Conservation (phyloP, 2,329 filamentous ascomycete species). For the Fusarium armeniacum region DNA sequence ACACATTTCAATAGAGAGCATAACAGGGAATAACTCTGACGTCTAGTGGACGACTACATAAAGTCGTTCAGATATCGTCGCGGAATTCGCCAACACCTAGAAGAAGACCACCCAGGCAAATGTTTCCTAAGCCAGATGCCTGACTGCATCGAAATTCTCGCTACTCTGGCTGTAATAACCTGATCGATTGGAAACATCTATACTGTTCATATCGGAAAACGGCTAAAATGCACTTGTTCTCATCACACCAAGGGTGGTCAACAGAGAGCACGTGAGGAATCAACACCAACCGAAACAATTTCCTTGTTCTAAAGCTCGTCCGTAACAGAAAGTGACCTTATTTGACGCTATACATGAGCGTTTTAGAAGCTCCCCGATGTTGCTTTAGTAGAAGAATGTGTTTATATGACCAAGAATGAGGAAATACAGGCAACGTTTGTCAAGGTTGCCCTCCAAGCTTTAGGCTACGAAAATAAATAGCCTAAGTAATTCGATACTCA, state of each 20-base stretch:
- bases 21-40: not conserved
- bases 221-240: constrained; percentile 69
- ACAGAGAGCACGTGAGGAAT: constrained; percentile 52
- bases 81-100: not conserved
- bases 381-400: not conserved
- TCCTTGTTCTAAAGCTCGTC: too few species aligned
- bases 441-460: not conserved
- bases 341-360: too few species aligned
- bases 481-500: not conserved
- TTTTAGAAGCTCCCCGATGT: not conserved
- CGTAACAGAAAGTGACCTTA: too few species aligned
- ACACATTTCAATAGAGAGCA: not conserved
- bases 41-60: not conserved
- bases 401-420: not conserved
- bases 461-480: not conserved
- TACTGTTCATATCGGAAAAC: constrained; percentile 65
- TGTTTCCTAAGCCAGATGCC: not conserved
- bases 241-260: constrained; percentile 65
- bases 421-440: too few species aligned
- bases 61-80: not conserved
- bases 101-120: not conserved
- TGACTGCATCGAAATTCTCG: not conserved
- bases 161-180: constrained; percentile 60
- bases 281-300: too few species aligned
- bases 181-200: constrained; percentile 77